phyloP scores from a whole-genome alignment of 2,329 filamentous ascomycete species.

The Alternaria brassicicola region DNA sequence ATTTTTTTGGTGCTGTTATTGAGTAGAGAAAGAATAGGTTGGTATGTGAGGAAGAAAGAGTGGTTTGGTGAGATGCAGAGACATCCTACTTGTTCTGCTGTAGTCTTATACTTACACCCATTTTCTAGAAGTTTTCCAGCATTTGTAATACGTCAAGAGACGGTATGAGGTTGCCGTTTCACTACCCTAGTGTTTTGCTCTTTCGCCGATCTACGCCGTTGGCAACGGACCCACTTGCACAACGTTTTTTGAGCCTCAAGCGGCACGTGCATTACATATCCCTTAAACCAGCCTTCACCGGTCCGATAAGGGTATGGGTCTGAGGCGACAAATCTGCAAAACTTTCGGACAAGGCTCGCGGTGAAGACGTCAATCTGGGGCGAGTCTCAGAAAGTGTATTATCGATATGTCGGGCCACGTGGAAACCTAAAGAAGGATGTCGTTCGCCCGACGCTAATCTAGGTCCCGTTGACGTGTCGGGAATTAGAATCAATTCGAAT shows the following conservation, averaged over 20 bases:
- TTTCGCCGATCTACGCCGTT: slow-evolving; percentile 34
- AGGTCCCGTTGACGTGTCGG: slow-evolving; percentile 13
- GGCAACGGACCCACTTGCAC: slow-evolving; percentile 20
- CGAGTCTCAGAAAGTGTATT: background rate
- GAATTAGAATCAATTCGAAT: slow-evolving; percentile 4
- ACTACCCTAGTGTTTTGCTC: slow-evolving; percentile 24
- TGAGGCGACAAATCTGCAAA: slow-evolving; percentile 11
- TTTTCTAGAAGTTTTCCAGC: slow-evolving; percentile 11
- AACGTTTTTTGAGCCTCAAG: slow-evolving; percentile 19
- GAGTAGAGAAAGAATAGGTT: background rate
- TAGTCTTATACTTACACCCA: background rate
- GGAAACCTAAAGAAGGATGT: slow-evolving; percentile 1
- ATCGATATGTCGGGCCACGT: slow-evolving; percentile 7
- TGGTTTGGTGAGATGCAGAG: background rate
- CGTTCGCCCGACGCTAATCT: background rate
- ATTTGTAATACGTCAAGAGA: slow-evolving; percentile 31
- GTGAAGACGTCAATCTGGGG: slow-evolving; percentile 10
- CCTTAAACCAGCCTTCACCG: slow-evolving; percentile 6
- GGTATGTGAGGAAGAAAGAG: background rate
- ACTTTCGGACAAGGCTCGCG: slow-evolving; percentile 13
- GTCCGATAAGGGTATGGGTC: slow-evolving; percentile 3
- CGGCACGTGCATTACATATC: slow-evolving; percentile 4
- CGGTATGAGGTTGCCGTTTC: slow-evolving; percentile 10
- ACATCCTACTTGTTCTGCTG: background rate
- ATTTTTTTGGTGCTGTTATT: slow-evolving; percentile 1